phyloP scores from a whole-genome alignment of 2,329 filamentous ascomycete genomes.

The Alternaria sp. region DNA sequence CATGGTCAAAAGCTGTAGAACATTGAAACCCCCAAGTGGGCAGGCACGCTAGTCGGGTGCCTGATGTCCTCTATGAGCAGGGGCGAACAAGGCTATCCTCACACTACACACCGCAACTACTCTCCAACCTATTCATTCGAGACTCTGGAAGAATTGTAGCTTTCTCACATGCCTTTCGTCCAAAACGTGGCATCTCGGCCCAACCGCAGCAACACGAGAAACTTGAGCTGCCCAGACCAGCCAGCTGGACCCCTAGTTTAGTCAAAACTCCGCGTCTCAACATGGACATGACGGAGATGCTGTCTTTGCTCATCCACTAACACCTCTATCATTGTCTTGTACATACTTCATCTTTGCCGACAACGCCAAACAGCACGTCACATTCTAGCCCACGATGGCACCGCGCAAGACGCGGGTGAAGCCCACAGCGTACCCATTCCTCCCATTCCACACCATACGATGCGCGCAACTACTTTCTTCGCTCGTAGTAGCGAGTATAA shows the following conservation, averaged over 20 bases:
- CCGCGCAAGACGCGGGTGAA: conserved; percentile 33
- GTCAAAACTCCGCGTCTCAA: neutral
- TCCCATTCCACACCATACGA: conserved; percentile 54
- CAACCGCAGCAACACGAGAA: neutral
- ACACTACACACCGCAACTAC: neutral
- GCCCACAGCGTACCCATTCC: conserved; percentile 52
- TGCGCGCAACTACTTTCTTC: conserved; percentile 52
- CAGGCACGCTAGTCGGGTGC: neutral
- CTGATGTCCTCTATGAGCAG: neutral
- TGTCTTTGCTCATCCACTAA: neutral
- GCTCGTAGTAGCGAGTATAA: conserved; percentile 60
- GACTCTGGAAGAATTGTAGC: too few species aligned
- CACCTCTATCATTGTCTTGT: too few species aligned
- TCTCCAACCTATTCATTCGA: neutral
- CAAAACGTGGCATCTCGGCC: neutral
- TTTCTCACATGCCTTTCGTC: neutral
- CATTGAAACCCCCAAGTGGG: neutral
- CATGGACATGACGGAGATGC: neutral
- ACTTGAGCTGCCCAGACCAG: neutral
- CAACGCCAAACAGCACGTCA: neutral
- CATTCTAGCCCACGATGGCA: conserved; percentile 14
- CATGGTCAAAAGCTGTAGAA: neutral
- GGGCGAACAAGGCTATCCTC: neutral
- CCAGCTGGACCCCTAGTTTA: neutral
- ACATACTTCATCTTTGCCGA: too few species aligned